Evolutionary conservation across 345 rosid genomes (phyloP).

Genomic region (Gossypium sturtianum): DNA sequence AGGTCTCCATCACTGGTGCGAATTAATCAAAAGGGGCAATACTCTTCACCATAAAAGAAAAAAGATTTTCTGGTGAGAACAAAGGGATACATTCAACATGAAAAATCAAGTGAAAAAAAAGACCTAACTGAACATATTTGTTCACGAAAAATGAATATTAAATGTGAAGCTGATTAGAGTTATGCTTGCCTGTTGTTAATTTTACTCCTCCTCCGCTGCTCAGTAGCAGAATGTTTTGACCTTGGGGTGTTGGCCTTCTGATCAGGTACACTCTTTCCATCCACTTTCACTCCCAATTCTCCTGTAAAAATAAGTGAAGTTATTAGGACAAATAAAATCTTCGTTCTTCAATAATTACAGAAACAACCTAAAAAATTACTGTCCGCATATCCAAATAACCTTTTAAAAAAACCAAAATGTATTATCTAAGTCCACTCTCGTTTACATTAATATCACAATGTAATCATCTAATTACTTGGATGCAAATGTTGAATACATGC

Average conservation of each 20-base stretch:
- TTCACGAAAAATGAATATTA: too few species aligned
- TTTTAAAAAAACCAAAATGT: too few species aligned
- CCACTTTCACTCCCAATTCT: constrained; percentile 60
- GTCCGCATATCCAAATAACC: neutral
- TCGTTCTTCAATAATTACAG: neutral
- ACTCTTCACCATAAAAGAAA: neutral
- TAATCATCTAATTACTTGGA: too few species aligned
- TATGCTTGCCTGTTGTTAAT: constrained; percentile 78
- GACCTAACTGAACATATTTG: too few species aligned
- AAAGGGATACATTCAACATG: neutral
- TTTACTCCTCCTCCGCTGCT: constrained; percentile 96
- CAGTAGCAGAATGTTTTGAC: constrained; percentile 98
- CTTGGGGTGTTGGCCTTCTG: constrained; percentile 80
- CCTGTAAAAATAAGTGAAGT: constrained; percentile 25
- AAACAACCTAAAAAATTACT: neutral
- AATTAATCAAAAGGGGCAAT: neutral
- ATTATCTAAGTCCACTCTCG: too few species aligned
- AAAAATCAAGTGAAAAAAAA: neutral
- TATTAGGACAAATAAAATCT: neutral
- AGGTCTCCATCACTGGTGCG: too few species aligned
- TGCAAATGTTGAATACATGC: too few species aligned
- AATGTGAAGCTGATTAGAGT: neutral
- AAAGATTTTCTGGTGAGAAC: neutral
- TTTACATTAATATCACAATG: too few species aligned
- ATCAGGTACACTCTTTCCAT: constrained; percentile 54